These are phyloP conservation scores for Cunninghamia lanceolata DNA, from an alignment of 75 land plant species.

Conservation along the genomic window DNA sequence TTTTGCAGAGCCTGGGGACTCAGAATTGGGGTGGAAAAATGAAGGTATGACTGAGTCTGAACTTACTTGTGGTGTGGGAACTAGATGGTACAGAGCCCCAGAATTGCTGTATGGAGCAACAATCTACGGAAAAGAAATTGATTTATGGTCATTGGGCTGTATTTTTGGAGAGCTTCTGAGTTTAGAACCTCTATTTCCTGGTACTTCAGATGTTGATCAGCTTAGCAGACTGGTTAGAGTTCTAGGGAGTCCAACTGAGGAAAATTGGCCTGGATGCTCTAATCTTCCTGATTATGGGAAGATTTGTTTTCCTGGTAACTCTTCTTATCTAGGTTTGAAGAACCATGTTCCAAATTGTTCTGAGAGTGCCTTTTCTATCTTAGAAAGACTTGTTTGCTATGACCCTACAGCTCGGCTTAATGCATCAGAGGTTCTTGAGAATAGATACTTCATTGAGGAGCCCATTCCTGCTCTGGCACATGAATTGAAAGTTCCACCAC, in stretches of 20 bases:
- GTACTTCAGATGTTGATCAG: slow-evolving; percentile 87
- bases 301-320: slow-evolving; percentile 56
- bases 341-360: slow-evolving; percentile 49
- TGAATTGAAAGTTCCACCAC: slow-evolving; percentile 56
- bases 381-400: slow-evolving; percentile 58
- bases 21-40: slow-evolving; percentile 11
- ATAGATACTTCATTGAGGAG: slow-evolving; percentile 63
- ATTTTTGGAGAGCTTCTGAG: slow-evolving; percentile 80
- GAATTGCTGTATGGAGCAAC: slow-evolving; percentile 91
- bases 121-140: slow-evolving; percentile 68
- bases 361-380: slow-evolving; percentile 36
- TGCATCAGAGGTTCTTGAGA: slow-evolving; percentile 56
- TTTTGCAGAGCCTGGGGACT: neutral
- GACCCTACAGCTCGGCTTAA: slow-evolving; percentile 61
- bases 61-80: slow-evolving; percentile 86
- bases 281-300: slow-evolving; percentile 71
- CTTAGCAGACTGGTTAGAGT: slow-evolving; percentile 60
- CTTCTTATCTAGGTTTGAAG: slow-evolving; percentile 45
- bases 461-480: slow-evolving; percentile 55
- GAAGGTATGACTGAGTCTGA: slow-evolving; percentile 21
- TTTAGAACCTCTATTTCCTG: slow-evolving; percentile 77
- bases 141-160: slow-evolving; percentile 93
- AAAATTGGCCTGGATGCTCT: slow-evolving; percentile 63
- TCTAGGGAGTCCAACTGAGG: slow-evolving; percentile 70
- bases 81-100: slow-evolving; percentile 91